These are phyloP conservation scores for Phytophthora pluvialis DNA, from an alignment of 352 stramenopile genomes.

Conservation along the genomic window DNA sequence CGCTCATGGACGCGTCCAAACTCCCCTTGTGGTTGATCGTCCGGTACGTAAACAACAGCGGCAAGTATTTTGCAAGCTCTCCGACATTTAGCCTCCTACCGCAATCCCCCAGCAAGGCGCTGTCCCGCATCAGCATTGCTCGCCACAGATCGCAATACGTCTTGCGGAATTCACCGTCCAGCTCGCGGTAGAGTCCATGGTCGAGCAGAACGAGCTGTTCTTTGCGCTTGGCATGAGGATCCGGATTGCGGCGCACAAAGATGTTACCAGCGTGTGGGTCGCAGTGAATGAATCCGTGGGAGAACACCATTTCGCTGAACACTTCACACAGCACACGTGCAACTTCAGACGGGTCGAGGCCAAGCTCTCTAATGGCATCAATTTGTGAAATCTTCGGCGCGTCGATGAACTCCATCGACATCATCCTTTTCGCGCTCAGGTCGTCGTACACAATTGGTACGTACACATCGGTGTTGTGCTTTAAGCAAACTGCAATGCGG, in stretches of 20 bases:
- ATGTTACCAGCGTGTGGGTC: constrained; percentile 97
- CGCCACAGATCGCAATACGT: constrained; percentile 96
- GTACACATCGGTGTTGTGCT: constrained; percentile 58
- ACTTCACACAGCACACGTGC: constrained; percentile 90
- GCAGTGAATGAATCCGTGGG: constrained; percentile 96
- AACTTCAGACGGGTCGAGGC: constrained; percentile 84
- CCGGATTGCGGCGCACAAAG: constrained; percentile 76
- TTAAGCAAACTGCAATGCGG: constrained; percentile 65
- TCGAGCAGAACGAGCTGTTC: constrained; percentile 97
- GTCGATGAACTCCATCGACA: constrained; percentile 98
- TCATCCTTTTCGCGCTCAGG: constrained; percentile 88
- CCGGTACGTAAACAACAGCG: constrained; percentile 90
- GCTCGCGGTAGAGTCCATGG: constrained; percentile 96
- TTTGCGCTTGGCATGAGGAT: constrained; percentile 47
- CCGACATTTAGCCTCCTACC: constrained; percentile 61
- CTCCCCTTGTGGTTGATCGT: constrained; percentile 63
- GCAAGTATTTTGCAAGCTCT: constrained; percentile 71
- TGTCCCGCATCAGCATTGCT: constrained; percentile 93
- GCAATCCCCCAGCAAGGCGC: constrained; percentile 69
- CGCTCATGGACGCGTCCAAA: constrained; percentile 71
- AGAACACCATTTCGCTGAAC: constrained; percentile 96
- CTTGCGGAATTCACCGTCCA: constrained; percentile 94
- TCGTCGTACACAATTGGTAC: constrained; percentile 90
- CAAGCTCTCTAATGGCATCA: constrained; percentile 78
- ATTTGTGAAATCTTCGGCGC: constrained; percentile 94